phyloP scores from a whole-genome alignment of 257 asterid genomes.

The Nicotiana noctiflora region DNA sequence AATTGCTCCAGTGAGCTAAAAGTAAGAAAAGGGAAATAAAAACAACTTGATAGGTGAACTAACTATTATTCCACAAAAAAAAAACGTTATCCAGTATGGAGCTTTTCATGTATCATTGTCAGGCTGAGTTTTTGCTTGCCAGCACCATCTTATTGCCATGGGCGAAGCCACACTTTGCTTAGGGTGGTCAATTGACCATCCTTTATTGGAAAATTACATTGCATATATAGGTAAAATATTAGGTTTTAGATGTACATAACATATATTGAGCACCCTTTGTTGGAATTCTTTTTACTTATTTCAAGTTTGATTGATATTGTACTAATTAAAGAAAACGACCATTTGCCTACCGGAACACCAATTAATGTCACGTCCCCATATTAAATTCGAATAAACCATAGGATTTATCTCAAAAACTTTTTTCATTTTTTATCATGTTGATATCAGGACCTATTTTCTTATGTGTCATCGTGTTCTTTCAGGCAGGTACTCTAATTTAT shows the following conservation, averaged over 20 bases:
- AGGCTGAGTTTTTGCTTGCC: background rate
- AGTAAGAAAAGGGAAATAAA: no score
- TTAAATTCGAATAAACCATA: background rate
- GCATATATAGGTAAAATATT: no score
- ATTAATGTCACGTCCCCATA: background rate
- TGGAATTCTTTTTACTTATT: no score
- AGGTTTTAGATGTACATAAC: no score
- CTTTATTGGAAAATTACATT: no score
- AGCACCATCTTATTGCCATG: background rate
- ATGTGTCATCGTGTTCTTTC: conserved; percentile 20
- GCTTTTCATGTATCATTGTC: background rate
- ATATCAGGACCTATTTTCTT: conserved; percentile 2
- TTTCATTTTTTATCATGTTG: background rate
- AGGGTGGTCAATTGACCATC: no score
- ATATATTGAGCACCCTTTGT: no score
- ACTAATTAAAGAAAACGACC: background rate
- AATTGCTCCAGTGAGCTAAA: no score
- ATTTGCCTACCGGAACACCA: background rate
- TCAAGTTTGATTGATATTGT: background rate
- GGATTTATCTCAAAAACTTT: background rate
- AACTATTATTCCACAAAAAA: no score
- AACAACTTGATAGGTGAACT: no score
- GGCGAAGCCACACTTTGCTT: no score
- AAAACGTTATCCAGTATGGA: no score
- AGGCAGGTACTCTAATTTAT: conserved; percentile 81